Evolutionary conservation across 2,329 filamentous ascomycete species (phyloP), one percentile per base, ranked within the genome.

Genomic region (Nannizziopsis barbatae): DNA sequence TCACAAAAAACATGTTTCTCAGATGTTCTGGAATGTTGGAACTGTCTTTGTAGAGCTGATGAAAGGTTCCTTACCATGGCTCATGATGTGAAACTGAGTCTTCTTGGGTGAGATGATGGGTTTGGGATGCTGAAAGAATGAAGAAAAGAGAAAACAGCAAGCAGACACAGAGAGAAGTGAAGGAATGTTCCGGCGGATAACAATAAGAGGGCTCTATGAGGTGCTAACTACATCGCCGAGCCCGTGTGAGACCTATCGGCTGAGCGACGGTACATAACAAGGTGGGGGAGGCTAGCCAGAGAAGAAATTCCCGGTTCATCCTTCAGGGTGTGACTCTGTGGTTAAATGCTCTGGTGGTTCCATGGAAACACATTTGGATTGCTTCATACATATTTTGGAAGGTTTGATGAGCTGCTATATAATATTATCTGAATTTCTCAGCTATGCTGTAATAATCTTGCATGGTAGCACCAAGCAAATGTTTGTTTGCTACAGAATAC

Each of bases 11-110:
- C 17, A 45, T 15, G 39, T 32, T 27, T 37, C 41, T 35, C 27
- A 17, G 17, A 32, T 36, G 11, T 2, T 18, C 11, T n/a, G 31
- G 36, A 11, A 11, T 11, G 7, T 12, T 1, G 39, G 8, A 18
- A 9, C 32, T 18, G 33, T 33, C 11, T 7, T 31, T 14, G 10
- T 22, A 17, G 33, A 42, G 31, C 32, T 14, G 30, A 48, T 20
- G 30, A 11, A 42, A 14, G n/a, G 11, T 20, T 11, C 58, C 60
- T 59, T 55, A 67, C 65, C 65, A 67, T 67, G 47, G 64, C 64
- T 58, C 50, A 57, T 55, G 53, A 54, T 57, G 53, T 50, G 45
- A 41, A 56, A 42, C 39, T 50, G 44, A 45, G 10, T 36, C 38
- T 32, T 32, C 39, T 27, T 14, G 31, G 9, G 20, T 14, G 20